Base-by-base conservation (phyloP, 2,329 filamentous ascomycete genomes). In the Ceratocystis harringtonii region DNA sequence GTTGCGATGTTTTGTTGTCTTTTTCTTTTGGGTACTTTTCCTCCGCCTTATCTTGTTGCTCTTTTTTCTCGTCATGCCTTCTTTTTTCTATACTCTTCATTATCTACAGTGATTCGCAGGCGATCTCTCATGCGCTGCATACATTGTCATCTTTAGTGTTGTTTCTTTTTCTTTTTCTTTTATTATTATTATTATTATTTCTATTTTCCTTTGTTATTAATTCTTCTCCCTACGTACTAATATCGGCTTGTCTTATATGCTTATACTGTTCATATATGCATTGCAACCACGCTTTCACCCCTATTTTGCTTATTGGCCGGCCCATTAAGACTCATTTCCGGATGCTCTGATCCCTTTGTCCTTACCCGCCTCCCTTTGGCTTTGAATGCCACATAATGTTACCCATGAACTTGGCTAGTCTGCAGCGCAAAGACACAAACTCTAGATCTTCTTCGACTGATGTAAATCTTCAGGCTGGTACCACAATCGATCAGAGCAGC, bases 1-100 rank as follows among this genome's bases (percentile, higher is more conserved):
- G 36, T 41, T 41, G 36, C 36, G 36, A 41, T 10, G 36, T 48
- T 22, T 63, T 61, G 19, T 50, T 22, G 17, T 58, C 25, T 25
- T 52, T 17, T 60, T 67, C 66, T 61, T 65, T 65, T 62, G 64
- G 43, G 48, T 52, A 44, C 63, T 60, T 65, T 60, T 65, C 52
- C 61, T 52, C 43, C 22, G 50, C 61, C 41, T 63, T 57, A 66
- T 36, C 36, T 67, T 55, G 41, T 66, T 65, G 61, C 32, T 58
- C 58, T 62, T 66, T 60, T 61, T 64, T 41, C 32, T 10, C 22
- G 57, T 63, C 58, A 60, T 52, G 22, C 61, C 36, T 61, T 45
- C 41, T 50, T 45, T 50, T 19, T 17, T 48, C 17, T 32, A 10
- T 36, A 25, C 50, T 17, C 44, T 41, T 63, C 5, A 15, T 61